These are phyloP conservation scores for Yamadazyma dendronema DNA, from an alignment of 1,139 yeast species.

Conservation along the genomic window DNA sequence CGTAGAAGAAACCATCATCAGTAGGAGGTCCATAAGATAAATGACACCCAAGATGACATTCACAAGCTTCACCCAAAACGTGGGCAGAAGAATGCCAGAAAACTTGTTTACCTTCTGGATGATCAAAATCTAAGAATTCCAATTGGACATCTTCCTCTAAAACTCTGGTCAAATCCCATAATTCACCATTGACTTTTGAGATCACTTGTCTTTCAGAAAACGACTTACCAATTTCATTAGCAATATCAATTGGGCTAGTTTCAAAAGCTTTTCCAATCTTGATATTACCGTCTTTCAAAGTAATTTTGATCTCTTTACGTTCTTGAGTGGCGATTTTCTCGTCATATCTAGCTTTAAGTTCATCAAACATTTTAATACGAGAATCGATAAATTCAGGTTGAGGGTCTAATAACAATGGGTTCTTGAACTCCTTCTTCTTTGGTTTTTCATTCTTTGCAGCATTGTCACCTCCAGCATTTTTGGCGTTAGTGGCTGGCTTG, in stretches of 20 bases:
- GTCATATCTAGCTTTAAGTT: conserved; percentile 75
- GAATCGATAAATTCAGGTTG: conserved; percentile 80
- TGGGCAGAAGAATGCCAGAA: conserved; percentile 99
- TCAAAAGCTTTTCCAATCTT: conserved; percentile 84
- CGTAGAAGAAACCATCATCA: conserved; percentile 96
- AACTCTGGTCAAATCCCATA: conserved; percentile 97
- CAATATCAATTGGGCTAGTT: conserved; percentile 86
- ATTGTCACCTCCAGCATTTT: too few species aligned
- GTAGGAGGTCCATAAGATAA: conserved; percentile 93
- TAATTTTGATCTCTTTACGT: conserved; percentile 63
- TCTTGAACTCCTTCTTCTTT: conserved; percentile 28
- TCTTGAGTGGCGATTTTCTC: conserved; percentile 64
- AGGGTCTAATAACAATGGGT: conserved; percentile 60
- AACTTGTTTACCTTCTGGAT: conserved; percentile 88
- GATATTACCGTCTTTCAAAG: conserved; percentile 81
- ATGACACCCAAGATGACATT: conserved; percentile 93
- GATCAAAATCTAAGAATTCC: conserved; percentile 68
- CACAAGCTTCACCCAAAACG: conserved; percentile 97
- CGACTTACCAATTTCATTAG: conserved; percentile 80
- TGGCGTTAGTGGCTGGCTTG: too few species aligned
- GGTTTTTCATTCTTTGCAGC: too few species aligned
- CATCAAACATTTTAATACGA: conserved; percentile 76
- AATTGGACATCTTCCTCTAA: conserved; percentile 70
- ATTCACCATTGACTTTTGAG: conserved; percentile 81
- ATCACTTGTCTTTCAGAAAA: conserved; percentile 82